A percentile compares a stretch with the other conserved stretches of the same genome.
Evolutionary conservation across 306 rosid genomes (phyloP).

Genomic region (Fragaria iinumae): DNA sequence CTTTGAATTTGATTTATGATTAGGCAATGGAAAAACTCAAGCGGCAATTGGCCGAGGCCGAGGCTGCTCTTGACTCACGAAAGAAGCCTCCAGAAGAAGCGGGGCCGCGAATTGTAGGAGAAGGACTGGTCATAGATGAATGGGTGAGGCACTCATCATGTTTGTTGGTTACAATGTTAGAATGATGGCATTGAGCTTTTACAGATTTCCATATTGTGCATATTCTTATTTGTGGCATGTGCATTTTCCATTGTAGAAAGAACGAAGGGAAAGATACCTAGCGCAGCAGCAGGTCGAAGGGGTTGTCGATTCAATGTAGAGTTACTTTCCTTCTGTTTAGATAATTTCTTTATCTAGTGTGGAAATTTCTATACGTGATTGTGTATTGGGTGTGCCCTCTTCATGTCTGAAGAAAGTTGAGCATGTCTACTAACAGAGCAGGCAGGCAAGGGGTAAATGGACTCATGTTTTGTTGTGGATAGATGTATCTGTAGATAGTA

Average conservation of each 20-base stretch:
- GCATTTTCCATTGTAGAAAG: conserved; percentile 56
- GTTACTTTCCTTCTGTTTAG: conserved; percentile 21
- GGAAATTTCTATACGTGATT: conserved; percentile 26
- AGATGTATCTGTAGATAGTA: conserved; percentile 40
- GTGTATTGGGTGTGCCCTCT: conserved; percentile 27
- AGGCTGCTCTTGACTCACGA: conserved; percentile 74
- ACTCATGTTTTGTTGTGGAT: conserved; percentile 23
- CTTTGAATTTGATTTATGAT: conserved; percentile 12
- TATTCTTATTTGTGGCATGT: conserved; percentile 15
- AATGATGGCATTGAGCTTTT: conserved; percentile 1
- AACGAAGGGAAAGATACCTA: conserved; percentile 91
- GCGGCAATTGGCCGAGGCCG: conserved; percentile 85
- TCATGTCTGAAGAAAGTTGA: conserved; percentile 32
- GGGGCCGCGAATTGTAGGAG: conserved; percentile 70
- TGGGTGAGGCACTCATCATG: conserved; percentile 64
- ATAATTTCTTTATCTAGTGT: conserved; percentile 21
- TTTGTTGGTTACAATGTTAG: conserved; percentile 3
- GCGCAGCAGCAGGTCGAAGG: conserved; percentile 90
- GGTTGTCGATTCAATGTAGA: conserved; percentile 63
- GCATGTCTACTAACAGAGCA: conserved; percentile 1
- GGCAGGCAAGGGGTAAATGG: conserved; percentile 14
- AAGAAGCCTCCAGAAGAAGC: conserved; percentile 76
- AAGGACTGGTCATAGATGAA: conserved; percentile 93
- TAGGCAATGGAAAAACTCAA: conserved; percentile 85
- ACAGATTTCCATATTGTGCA: conserved; percentile 4